A percentile compares a stretch with the other conserved stretches of the same genome.
These are phyloP conservation scores for Dichotomopilus funicola DNA, from an alignment of 2,329 filamentous ascomycete species.

Conservation along the genomic window DNA sequence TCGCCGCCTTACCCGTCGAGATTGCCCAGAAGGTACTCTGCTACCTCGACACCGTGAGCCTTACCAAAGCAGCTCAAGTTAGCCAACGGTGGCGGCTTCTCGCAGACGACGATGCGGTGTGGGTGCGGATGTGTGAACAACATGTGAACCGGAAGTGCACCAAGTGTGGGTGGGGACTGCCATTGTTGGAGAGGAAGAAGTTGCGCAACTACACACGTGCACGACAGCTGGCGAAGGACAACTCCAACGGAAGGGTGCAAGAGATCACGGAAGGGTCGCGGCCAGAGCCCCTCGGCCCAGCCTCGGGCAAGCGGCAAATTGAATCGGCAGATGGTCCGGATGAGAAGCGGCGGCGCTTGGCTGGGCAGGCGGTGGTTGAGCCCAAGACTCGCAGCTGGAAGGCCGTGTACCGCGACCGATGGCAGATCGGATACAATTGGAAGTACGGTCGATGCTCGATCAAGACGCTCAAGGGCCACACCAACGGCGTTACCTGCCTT, in stretches of 20 bases:
- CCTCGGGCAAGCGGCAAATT: conserved; percentile 30
- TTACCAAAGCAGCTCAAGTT: conserved; percentile 94
- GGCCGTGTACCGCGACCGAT: conserved; percentile 87
- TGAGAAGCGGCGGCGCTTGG: conserved; percentile 33
- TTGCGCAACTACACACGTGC: conserved; percentile 81
- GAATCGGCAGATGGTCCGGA: conserved; percentile 24
- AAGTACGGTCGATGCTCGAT: conserved; percentile 86
- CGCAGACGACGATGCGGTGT: conserved; percentile 96
- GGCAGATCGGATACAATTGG: conserved; percentile 96
- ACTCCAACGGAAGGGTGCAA: conserved; percentile 25
- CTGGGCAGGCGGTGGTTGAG: conserved; percentile 24
- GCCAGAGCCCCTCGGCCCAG: conserved; percentile 4
- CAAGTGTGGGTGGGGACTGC: conserved; percentile 93
- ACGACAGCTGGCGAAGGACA: conserved; percentile 55
- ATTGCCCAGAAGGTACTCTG: conserved; percentile 90
- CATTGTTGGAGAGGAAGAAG: conserved; percentile 80
- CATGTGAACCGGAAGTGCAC: conserved; percentile 91
- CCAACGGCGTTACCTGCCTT: conserved; percentile 68
- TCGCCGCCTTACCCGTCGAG: conserved; percentile 81
- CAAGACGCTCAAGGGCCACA: conserved; percentile 76
- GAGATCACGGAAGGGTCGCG: conserved; percentile 24
- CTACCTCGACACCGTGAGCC: conserved; percentile 84
- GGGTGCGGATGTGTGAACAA: conserved; percentile 97
- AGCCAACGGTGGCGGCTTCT: conserved; percentile 80
- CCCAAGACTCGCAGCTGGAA: conserved; percentile 75